Conservation (phyloP, 164 flowering plant genomes). For the Macadamia tetraphylla region DNA sequence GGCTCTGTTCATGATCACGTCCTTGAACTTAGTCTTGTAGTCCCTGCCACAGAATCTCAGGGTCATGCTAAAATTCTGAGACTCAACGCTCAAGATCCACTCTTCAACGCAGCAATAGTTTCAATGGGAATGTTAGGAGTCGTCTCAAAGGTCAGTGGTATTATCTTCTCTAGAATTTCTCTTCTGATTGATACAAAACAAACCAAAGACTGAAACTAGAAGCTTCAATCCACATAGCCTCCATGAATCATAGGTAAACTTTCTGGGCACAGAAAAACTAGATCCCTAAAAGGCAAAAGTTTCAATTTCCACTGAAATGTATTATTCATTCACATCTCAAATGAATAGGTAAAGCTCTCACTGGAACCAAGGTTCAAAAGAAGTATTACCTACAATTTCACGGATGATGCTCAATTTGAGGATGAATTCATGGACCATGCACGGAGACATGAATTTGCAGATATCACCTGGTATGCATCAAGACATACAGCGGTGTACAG, state of each 20-base stretch:
- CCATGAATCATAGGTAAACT: no score
- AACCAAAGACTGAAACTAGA: no score
- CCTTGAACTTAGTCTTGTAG: slow-evolving; percentile 52
- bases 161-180: background rate
- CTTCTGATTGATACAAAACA: background rate
- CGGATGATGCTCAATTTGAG: slow-evolving; percentile 49
- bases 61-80: slow-evolving; percentile 52
- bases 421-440: slow-evolving; percentile 52
- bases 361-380: slow-evolving; percentile 71
- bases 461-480: slow-evolving; percentile 89
- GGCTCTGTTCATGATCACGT: slow-evolving; percentile 83
- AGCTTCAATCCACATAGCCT: no score
- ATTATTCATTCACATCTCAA: background rate
- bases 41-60: slow-evolving; percentile 48
- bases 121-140: slow-evolving; percentile 74
- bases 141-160: slow-evolving; percentile 64
- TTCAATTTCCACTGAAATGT: no score
- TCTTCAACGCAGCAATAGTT: slow-evolving; percentile 57
- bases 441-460: slow-evolving; percentile 64
- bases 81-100: slow-evolving; percentile 29
- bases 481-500: slow-evolving; percentile 61
- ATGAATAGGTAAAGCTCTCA: slow-evolving; percentile 52
- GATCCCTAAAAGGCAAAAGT: no score
- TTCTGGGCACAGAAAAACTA: no score
- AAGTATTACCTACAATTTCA: slow-evolving; percentile 58